Percentiles rank a stretch among this genome's conserved stretches.
Evolutionary conservation across 164 flowering plant genomes (phyloP).

Genomic region (Vitis vinifera): DNA sequence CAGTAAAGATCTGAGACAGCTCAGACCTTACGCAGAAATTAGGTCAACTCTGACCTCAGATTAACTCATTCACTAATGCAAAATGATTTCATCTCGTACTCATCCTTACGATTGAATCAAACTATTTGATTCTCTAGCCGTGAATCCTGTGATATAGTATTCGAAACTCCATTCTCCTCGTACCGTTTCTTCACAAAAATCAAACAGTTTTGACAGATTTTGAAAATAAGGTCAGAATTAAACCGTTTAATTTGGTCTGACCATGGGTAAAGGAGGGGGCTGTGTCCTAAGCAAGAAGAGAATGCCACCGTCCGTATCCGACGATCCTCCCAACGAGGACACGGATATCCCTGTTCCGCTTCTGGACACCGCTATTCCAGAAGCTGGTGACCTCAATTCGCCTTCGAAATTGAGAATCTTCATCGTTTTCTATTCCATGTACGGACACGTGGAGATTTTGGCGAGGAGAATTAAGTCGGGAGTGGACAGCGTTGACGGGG

Average conservation of each 20-base stretch:
- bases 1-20: too few species aligned
- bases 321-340: constrained; percentile 18
- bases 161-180: too few species aligned
- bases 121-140: too few species aligned
- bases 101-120: too few species aligned
- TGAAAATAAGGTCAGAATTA: not conserved
- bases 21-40: too few species aligned
- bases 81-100: too few species aligned
- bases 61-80: too few species aligned
- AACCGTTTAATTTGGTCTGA: not conserved
- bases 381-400: not conserved
- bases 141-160: too few species aligned
- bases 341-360: not conserved
- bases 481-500: constrained; percentile 60
- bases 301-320: constrained; percentile 11
- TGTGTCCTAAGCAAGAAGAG: constrained; percentile 41
- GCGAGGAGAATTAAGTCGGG: constrained; percentile 68
- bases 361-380: constrained; percentile 1
- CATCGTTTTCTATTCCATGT: constrained; percentile 73
- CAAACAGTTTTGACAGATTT: too few species aligned
- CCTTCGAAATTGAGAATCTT: constrained; percentile 43
- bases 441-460: constrained; percentile 62
- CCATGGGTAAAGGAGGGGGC: constrained; percentile 52
- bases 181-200: too few species aligned
- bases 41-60: too few species aligned